Conservation (phyloP, 495 filamentous ascomycete genomes). For the Hyaloscypha variabilis region DNA sequence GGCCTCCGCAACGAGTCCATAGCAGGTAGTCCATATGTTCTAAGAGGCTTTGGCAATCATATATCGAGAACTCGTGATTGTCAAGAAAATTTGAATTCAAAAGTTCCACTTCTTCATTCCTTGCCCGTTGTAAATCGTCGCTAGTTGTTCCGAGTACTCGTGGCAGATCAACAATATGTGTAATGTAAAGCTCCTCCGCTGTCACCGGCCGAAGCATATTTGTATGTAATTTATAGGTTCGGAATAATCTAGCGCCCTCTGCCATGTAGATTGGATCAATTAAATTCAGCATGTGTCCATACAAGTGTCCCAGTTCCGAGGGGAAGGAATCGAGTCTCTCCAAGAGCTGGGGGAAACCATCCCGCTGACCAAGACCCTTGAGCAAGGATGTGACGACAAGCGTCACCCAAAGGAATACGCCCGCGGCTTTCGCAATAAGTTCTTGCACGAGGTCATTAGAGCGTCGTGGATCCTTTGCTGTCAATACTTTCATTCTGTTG, state of each 20-base stretch:
- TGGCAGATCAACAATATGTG: background rate
- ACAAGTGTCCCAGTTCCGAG: constrained; percentile 9
- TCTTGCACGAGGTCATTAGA: background rate
- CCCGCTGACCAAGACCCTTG: constrained; percentile 2
- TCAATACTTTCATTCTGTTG: background rate
- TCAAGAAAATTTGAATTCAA: too few species aligned
- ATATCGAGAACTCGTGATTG: background rate
- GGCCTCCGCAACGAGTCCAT: background rate
- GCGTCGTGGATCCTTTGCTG: background rate
- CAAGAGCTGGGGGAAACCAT: constrained; percentile 6
- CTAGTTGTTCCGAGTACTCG: background rate
- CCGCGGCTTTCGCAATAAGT: constrained; percentile 12
- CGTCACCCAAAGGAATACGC: constrained; percentile 24
- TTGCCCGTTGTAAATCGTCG: background rate
- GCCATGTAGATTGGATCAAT: constrained; percentile 20
- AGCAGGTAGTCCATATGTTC: background rate
- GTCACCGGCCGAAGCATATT: too few species aligned
- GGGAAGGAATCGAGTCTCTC: constrained; percentile 10
- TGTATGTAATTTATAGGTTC: too few species aligned
- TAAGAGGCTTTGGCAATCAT: background rate
- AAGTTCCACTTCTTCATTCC: too few species aligned
- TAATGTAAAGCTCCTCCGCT: background rate
- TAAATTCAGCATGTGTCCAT: constrained; percentile 6
- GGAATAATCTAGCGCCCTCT: constrained; percentile 11
- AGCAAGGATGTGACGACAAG: constrained; percentile 18